Evolutionary conservation across 2,329 filamentous ascomycete species (phyloP).

Genomic region (Xylaria sp.): DNA sequence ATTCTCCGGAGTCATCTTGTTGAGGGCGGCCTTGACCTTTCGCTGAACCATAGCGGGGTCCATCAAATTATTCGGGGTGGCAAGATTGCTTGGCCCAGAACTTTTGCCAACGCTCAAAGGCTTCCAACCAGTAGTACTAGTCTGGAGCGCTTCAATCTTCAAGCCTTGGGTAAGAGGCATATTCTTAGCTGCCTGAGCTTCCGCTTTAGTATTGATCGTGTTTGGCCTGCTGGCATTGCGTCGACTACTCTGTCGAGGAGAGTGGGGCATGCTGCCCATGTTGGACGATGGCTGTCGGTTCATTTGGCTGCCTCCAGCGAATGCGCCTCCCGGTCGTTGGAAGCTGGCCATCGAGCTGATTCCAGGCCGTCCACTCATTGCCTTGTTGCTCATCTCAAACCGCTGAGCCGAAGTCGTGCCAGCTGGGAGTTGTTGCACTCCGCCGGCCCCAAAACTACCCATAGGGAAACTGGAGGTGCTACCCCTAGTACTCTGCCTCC

Average conservation of each 20-base stretch:
- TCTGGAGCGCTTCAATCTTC: constrained; percentile 79
- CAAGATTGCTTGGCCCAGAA: constrained; percentile 47
- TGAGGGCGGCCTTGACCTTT: constrained; percentile 97
- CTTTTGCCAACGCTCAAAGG: constrained; percentile 69
- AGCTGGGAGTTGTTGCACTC: constrained; percentile 60
- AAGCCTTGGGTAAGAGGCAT: constrained; percentile 89
- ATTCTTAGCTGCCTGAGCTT: constrained; percentile 76
- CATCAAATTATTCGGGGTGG: constrained; percentile 63
- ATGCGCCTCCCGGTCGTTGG: constrained; percentile 64
- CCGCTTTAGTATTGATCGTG: constrained; percentile 59
- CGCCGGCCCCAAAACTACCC: constrained; percentile 68
- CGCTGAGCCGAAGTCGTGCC: constrained; percentile 80
- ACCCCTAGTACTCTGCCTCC: constrained; percentile 58
- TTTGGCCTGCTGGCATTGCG: constrained; percentile 70
- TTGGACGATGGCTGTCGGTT: constrained; percentile 67
- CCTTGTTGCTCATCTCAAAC: constrained; percentile 66
- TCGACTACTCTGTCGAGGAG: constrained; percentile 71
- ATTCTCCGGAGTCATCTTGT: constrained; percentile 99
- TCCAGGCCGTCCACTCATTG: constrained; percentile 53
- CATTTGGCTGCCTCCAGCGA: constrained; percentile 68
- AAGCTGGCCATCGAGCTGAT: constrained; percentile 65
- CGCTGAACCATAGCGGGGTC: constrained; percentile 93
- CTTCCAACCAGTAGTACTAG: constrained; percentile 85
- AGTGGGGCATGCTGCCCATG: constrained; percentile 67
- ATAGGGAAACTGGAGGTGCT: constrained; percentile 64